phyloP scores from a whole-genome alignment of 805 yeast species.

The Candida manassasensis region DNA sequence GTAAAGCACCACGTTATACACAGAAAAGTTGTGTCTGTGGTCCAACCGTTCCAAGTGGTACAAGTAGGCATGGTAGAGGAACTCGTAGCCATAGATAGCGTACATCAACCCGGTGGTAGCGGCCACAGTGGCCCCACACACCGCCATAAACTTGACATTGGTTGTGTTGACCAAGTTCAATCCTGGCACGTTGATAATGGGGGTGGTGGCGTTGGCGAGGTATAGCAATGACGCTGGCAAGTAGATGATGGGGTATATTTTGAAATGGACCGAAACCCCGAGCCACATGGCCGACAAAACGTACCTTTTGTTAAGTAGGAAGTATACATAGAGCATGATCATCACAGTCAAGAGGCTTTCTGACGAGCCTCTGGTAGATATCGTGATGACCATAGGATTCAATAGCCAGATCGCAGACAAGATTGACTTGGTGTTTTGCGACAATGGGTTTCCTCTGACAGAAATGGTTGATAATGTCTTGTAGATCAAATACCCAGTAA shows the following conservation, averaged over 20 bases:
- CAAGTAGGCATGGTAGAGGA: constrained; percentile 68
- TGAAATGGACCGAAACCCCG: constrained; percentile 85
- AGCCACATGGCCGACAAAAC: constrained; percentile 40
- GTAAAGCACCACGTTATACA: constrained; percentile 74
- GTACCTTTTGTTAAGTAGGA: constrained; percentile 28
- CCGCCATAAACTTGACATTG: constrained; percentile 23
- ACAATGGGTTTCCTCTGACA: constrained; percentile 9
- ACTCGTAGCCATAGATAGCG: constrained; percentile 65
- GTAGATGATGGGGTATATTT: constrained; percentile 87
- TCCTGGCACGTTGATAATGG: constrained; percentile 23
- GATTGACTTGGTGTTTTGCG: constrained; percentile 26
- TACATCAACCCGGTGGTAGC: constrained; percentile 59
- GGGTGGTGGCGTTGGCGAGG: constrained; percentile 22
- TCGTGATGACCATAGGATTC: constrained; percentile 93
- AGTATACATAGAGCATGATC: constrained; percentile 55
- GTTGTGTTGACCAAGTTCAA: constrained; percentile 35
- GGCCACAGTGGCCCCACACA: constrained; percentile 41
- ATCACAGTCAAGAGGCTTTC: constrained; percentile 84
- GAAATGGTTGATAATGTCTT: constrained; percentile 34
- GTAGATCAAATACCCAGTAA: constrained; percentile 62
- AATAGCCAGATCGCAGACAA: constrained; percentile 73
- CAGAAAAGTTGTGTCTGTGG: constrained; percentile 91
- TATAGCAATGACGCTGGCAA: constrained; percentile 62
- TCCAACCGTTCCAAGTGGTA: constrained; percentile 83
- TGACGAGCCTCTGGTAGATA: constrained; percentile 88